A percentile compares a stretch with the other conserved stretches of the same genome.
Conservation (phyloP, 2,329 filamentous ascomycete genomes). For the Colletotrichum orbiculare region DNA sequence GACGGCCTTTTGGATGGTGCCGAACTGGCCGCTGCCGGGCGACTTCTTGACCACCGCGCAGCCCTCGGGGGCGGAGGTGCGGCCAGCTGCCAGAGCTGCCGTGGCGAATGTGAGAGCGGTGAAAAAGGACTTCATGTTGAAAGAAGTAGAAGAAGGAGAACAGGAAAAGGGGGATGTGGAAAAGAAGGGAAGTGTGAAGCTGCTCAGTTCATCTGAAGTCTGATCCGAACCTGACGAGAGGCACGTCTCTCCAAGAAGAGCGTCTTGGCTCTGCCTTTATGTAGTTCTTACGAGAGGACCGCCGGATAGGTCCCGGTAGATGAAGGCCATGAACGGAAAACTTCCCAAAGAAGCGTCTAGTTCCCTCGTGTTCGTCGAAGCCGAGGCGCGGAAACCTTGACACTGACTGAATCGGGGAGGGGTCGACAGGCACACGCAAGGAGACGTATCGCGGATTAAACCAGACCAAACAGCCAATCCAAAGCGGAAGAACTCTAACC, state of each 20-base stretch:
- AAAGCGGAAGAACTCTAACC: slow-evolving; percentile 10
- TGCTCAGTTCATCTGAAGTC: slow-evolving; percentile 5
- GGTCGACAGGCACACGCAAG: slow-evolving; percentile 2
- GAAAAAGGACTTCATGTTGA: slow-evolving; percentile 31
- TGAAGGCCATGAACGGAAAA: background rate
- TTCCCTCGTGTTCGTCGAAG: background rate
- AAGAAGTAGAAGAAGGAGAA: background rate
- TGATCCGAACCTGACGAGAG: slow-evolving; percentile 6
- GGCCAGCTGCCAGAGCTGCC: slow-evolving; percentile 38
- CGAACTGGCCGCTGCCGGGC: slow-evolving; percentile 39
- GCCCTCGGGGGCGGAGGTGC: slow-evolving; percentile 45
- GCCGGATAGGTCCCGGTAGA: background rate
- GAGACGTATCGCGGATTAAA: slow-evolving; percentile 16
- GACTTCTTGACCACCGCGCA: slow-evolving; percentile 46
- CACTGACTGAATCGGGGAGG: slow-evolving; percentile 23
- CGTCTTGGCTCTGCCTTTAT: slow-evolving; percentile 19
- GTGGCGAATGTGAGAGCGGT: slow-evolving; percentile 16
- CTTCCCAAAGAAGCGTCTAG: background rate
- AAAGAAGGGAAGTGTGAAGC: background rate
- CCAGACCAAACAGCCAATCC: slow-evolving; percentile 23
- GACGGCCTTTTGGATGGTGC: slow-evolving; percentile 62
- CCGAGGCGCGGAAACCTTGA: background rate
- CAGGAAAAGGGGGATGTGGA: background rate
- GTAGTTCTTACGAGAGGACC: slow-evolving; percentile 4
- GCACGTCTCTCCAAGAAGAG: background rate